Evolutionary conservation across 2,329 filamentous ascomycete species (phyloP).

Genomic region (Alternaria gaisen): DNA sequence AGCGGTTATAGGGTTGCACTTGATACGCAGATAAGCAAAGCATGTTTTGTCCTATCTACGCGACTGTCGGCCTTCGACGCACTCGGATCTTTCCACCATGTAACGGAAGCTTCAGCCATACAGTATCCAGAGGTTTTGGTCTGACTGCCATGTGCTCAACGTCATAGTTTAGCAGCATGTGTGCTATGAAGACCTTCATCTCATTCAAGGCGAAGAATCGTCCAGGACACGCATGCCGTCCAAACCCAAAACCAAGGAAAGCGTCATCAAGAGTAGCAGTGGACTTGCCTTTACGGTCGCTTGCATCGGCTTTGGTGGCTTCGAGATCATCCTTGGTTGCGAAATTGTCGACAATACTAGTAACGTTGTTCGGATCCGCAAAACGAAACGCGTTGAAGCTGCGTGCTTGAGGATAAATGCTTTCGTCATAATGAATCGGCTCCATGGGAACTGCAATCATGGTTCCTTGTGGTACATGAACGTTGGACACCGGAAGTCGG

Average conservation of each 20-base stretch:
- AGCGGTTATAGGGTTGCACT: neutral
- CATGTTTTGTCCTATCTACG: neutral
- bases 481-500: slow-evolving; percentile 12
- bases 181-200: slow-evolving; percentile 29
- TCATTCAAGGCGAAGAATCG: slow-evolving; percentile 29
- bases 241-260: slow-evolving; percentile 29
- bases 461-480: slow-evolving; percentile 22
- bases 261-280: slow-evolving; percentile 26
- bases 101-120: slow-evolving; percentile 24
- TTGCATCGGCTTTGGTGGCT: slow-evolving; percentile 6
- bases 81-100: slow-evolving; percentile 17
- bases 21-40: neutral
- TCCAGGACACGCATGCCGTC: slow-evolving; percentile 24
- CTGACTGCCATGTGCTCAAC: slow-evolving; percentile 21
- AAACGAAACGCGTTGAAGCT: slow-evolving; percentile 28
- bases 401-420: slow-evolving; percentile 23
- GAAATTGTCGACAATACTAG: slow-evolving; percentile 24
- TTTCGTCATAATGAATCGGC: slow-evolving; percentile 22
- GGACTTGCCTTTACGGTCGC: slow-evolving; percentile 21
- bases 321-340: slow-evolving; percentile 23
- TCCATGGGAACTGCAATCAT: slow-evolving; percentile 26
- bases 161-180: slow-evolving; percentile 28
- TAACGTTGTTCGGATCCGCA: slow-evolving; percentile 17
- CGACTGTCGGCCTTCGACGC: slow-evolving; percentile 3
- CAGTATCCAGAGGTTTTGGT: slow-evolving; percentile 21